Conservation (phyloP, 768 basidiomycete species). For the Auriscalpium microsporum region DNA sequence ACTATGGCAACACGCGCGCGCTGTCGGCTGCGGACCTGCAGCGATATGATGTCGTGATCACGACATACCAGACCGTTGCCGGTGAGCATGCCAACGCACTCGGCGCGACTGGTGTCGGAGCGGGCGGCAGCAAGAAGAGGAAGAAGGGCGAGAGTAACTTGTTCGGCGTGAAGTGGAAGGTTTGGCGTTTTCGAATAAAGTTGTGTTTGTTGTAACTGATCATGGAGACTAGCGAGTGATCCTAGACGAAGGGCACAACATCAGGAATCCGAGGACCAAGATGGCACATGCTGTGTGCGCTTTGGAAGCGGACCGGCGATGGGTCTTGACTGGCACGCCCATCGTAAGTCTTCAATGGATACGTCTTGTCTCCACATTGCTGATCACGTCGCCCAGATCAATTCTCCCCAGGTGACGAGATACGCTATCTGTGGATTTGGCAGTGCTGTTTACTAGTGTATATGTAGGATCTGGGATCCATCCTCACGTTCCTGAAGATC, state of each 20-base stretch:
- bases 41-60: constrained; percentile 70
- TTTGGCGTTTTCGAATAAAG: constrained; percentile 17
- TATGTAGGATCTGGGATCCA: constrained; percentile 75
- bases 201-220: background rate
- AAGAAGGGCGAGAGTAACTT: constrained; percentile 52
- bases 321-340: constrained; percentile 80
- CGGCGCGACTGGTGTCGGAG: constrained; percentile 22
- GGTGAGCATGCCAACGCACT: constrained; percentile 37
- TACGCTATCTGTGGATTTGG: background rate
- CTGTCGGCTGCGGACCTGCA: constrained; percentile 51
- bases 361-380: background rate
- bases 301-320: constrained; percentile 63
- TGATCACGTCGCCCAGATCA: constrained; percentile 41
- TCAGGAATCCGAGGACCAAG: constrained; percentile 83
- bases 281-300: constrained; percentile 63
- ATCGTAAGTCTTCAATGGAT: constrained; percentile 48
- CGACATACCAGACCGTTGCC: constrained; percentile 70
- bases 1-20: constrained; percentile 64
- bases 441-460: background rate
- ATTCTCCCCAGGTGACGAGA: constrained; percentile 54
- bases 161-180: constrained; percentile 79
- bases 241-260: constrained; percentile 82
- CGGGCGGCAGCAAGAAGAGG: constrained; percentile 44
- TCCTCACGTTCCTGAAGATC: constrained; percentile 78
- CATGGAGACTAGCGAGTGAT: constrained; percentile 51